These are phyloP conservation scores for Triticum urartu DNA, from an alignment of 176 grass and related monocot species.

Conservation along the genomic window DNA sequence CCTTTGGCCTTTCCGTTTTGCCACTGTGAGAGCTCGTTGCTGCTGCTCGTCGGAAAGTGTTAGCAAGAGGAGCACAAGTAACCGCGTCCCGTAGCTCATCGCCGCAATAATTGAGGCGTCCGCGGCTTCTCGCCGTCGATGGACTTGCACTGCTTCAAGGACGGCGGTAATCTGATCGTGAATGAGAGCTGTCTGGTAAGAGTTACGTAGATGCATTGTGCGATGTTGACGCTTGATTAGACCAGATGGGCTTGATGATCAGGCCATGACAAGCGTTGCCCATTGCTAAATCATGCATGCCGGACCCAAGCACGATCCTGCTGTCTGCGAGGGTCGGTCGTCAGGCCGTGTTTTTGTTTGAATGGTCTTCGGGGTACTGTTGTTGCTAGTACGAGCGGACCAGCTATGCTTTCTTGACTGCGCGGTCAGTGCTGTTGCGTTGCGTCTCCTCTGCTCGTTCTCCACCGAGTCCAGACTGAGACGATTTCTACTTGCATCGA, in stretches of 20 bases:
- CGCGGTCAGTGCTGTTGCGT: not conserved
- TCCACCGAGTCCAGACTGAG: not conserved
- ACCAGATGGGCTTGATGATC: not conserved
- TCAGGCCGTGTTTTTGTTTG: not conserved
- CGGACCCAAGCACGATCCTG: conserved; percentile 20
- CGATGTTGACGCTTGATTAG: conserved; percentile 13
- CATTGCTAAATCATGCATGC: not conserved
- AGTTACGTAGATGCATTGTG: not conserved
- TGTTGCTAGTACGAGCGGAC: not conserved
- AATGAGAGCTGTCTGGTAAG: not conserved
- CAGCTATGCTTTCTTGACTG: conserved; percentile 23
- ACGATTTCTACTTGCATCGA: not conserved
- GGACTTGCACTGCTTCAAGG: not conserved
- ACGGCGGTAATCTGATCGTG: not conserved
- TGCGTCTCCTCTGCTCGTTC: not conserved
- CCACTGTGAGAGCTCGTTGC: not conserved
- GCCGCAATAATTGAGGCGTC: not conserved
- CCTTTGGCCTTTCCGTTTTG: not conserved
- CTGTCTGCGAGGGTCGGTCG: conserved; percentile 1
- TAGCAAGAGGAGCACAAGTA: not conserved
- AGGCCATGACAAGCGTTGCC: not conserved
- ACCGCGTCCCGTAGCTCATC: not conserved
- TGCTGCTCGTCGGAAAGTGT: not conserved
- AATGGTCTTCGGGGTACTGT: not conserved
- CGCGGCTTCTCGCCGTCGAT: not conserved